Evolutionary conservation across 192 early-diverging fungal species (phyloP).

Genomic region (Backusella liffmaniae): DNA sequence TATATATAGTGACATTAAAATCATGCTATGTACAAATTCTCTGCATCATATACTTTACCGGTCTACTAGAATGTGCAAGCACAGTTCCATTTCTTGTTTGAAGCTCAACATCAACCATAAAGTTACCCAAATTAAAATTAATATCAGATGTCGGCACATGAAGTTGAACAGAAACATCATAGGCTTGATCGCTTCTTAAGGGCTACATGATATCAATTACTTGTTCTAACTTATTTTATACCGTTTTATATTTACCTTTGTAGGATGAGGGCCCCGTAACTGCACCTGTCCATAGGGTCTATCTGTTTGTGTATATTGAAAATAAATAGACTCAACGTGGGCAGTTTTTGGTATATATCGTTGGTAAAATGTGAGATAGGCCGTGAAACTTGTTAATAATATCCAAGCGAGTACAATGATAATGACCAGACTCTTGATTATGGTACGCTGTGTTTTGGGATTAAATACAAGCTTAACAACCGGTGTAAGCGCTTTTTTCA

Average conservation of each 20-base stretch:
- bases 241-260: background rate
- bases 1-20: background rate
- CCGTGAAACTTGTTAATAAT: conserved; percentile 23
- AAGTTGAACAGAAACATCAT: conserved; percentile 26
- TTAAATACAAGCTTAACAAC: conserved; percentile 24
- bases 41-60: background rate
- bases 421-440: conserved; percentile 18
- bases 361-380: conserved; percentile 36
- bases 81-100: conserved; percentile 5
- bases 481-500: conserved; percentile 16
- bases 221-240: no score
- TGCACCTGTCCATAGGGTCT: background rate
- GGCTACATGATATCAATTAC: conserved; percentile 13
- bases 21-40: background rate
- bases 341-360: conserved; percentile 29
- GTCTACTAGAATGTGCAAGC: conserved; percentile 20
- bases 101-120: conserved; percentile 23
- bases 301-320: conserved; percentile 23
- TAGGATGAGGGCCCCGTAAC: conserved; percentile 1
- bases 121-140: conserved; percentile 33
- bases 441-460: conserved; percentile 24
- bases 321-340: conserved; percentile 28
- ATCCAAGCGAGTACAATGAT: conserved; percentile 29
- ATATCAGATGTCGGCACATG: conserved; percentile 33
- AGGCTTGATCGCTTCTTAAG: conserved; percentile 31